Base-by-base conservation (phyloP, 345 rosid genomes). In the Pistacia atlantica region DNA sequence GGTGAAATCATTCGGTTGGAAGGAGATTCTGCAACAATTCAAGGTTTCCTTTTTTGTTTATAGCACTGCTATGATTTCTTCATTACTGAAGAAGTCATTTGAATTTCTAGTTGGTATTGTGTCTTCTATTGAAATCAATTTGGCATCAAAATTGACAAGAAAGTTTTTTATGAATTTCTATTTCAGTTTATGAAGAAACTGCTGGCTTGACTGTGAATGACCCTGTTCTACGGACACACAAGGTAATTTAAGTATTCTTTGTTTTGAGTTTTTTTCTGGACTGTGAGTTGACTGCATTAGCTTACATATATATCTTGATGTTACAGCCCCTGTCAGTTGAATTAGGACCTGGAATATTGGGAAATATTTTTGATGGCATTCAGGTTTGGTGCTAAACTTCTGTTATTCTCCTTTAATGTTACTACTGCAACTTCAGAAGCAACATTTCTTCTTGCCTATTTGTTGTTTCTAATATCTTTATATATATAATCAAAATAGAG, bases 11-110 rank as follows among this genome's bases (percentile, higher is more conserved):
- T 97, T 66, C 90, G 99, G 65, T 84, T 97, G 84, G 99, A 97
- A 88, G 99, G 99, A 86, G 89, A 97, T 83, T 97, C 99, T 71
- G 99, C 99, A 2, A 97, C 98, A 14, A 92, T 97, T 78, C 99
- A 97, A 94, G 99, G 98, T 97, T 62, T 63, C 54, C 58, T 61
- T 1, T 55, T 80, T 35, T 42, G 5, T 33, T 17, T 12, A 10
- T 11, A 69, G n/a, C n/a, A n/a, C 49, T 11, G 33, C 45, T 54
- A 65, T 22, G 17, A 42, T 60, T 65, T 52, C 60, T 66, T 11
- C 8, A 18, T 5, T 14, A 5, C 25, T 42, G 7, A 31, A 58
- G 46, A 31, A 58, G 57, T 51, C 69, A 31, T 5, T 18, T 75
- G 16, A 46, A 69, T 22, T 56, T 11, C 54, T 42, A 42, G 46